phyloP scores from a whole-genome alignment of 495 filamentous ascomycete genomes.

The Penicillium crystallinum region DNA sequence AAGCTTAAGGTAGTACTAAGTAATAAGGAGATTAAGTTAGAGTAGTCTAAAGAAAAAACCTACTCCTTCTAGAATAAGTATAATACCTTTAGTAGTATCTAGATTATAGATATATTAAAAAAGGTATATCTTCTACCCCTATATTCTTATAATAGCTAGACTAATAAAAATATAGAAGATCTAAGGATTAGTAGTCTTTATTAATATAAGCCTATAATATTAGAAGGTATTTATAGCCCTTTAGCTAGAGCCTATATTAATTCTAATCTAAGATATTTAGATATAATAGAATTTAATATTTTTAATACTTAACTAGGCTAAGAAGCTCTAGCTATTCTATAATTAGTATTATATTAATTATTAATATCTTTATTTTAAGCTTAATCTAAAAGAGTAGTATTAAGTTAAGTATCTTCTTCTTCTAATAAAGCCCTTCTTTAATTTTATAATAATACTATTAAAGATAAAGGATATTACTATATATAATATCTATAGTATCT shows the following conservation, averaged over 20 bases:
- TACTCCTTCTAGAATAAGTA: not conserved
- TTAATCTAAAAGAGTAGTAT: not conserved
- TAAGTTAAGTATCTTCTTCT: not conserved
- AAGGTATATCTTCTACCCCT: no score
- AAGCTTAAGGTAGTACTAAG: not conserved
- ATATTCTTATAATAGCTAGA: no score
- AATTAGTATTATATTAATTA: not conserved
- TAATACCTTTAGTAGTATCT: no score
- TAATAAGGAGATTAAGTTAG: not conserved
- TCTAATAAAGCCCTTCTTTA: not conserved
- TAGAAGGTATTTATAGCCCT: not conserved
- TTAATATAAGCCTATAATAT: not conserved
- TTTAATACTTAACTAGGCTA: not conserved
- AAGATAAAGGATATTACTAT: not conserved
- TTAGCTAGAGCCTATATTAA: not conserved
- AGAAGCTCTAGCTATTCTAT: not conserved
- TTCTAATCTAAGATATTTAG: not conserved
- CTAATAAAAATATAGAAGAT: no score
- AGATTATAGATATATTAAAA: not conserved
- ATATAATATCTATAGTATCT: not conserved
- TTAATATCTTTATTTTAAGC: not conserved
- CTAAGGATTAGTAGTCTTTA: not conserved
- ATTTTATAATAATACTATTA: not conserved
- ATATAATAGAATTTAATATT: not conserved
- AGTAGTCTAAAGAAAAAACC: not conserved